Base-by-base conservation (phyloP, 306 rosid species). In the Lagenaria siceraria region DNA sequence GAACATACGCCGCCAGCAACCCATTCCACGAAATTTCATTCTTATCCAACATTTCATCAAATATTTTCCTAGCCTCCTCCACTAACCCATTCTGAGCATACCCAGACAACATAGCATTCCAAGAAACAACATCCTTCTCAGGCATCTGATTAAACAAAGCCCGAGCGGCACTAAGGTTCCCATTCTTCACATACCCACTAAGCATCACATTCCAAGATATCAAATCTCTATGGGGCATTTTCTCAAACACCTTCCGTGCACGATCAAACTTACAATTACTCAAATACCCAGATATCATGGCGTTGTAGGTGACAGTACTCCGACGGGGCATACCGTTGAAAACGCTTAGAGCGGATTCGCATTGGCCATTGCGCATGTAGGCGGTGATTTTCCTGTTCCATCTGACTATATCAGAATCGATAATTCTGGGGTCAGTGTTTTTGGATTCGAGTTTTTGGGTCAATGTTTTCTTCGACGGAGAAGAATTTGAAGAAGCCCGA, bases 121-220 rank as follows among this genome's bases (percentile, higher is more conserved):
- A 92, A 0, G 97, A 90, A 79, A 92, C 97, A 80, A 84, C 86
- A 79, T 88, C 96, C 86, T 75, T 86, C 35, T 83, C 80, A 17
- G 96, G 93, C 96, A 92, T 89, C 12, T 63, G 78, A 68, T 87
- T 83, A 85, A 92, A 92, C 84, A 90, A 43, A 62, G 65, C 69
- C 64, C 88, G 88, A 33, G 97, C 93, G 1, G 86, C 88, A 6
- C 89, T 83, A 13, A 89, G 89, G 33, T 86, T 78, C 48, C 85
- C 71, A 62, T 89, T 82, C 84, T 87, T 88, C 14, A 90, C 90
- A 80, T 77, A 86, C 40, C 97, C 97, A 79, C 92, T 92, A 31
- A 88, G 93, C 96, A 90, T 90, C 14, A 92, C 89, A 52, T 92
- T 92, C 96, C 91, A 92, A 43, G 96, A 87, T 77, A 92, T 83